phyloP scores from a whole-genome alignment of 257 asterid species.

The Striga asiatica region DNA sequence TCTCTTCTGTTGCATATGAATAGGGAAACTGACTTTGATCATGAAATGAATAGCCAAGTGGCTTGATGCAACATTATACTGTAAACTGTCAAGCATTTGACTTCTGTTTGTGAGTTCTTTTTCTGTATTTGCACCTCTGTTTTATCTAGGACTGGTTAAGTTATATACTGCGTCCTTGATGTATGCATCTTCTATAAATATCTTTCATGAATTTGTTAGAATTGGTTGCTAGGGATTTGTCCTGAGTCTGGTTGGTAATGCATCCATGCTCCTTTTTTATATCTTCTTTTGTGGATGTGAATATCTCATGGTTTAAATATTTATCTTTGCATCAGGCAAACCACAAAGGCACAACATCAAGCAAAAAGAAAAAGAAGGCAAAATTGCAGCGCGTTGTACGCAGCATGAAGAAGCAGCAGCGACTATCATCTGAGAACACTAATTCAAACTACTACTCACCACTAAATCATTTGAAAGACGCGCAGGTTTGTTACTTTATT shows the following conservation, averaged over 20 bases:
- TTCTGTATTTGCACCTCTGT: background rate
- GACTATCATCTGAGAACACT: conserved; percentile 48
- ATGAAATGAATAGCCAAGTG: background rate
- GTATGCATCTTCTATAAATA: conserved; percentile 1
- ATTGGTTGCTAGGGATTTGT: conserved; percentile 8
- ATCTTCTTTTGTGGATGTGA: background rate
- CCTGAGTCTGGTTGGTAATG: conserved; percentile 5
- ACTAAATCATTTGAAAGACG: conserved; percentile 82
- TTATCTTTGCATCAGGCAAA: conserved; percentile 57
- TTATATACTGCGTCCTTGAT: background rate
- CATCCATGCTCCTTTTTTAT: no score
- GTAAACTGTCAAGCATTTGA: background rate
- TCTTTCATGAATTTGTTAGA: background rate
- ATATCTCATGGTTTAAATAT: conserved; percentile 1
- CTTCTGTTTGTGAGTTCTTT: background rate
- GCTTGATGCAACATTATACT: background rate
- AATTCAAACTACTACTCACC: conserved; percentile 63
- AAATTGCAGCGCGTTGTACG: conserved; percentile 84
- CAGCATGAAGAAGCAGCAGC: conserved; percentile 92
- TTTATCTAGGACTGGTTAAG: background rate
- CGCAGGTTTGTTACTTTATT: conserved; percentile 48
- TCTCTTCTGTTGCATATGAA: background rate
- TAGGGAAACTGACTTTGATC: background rate
- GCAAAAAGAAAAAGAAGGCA: conserved; percentile 98
- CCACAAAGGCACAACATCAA: conserved; percentile 79